Percentiles rank a stretch among this genome's conserved stretches.
Conservation (phyloP, 116 monocot species). For the Trichopus zeylanicus region DNA sequence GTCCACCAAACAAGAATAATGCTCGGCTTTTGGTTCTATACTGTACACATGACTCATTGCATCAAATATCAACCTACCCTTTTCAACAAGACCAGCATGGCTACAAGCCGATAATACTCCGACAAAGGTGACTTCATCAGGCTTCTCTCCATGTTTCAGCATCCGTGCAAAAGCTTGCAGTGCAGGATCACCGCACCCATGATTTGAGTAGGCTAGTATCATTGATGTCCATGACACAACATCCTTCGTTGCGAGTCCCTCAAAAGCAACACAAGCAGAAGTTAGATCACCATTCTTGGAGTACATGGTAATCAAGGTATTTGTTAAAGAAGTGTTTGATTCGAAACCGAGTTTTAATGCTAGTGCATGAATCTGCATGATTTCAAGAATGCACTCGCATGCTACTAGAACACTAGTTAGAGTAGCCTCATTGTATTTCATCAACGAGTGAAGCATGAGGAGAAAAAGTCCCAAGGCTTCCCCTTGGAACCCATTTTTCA, state of each 20-base stretch:
- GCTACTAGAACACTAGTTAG: conserved; percentile 27
- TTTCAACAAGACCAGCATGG: conserved; percentile 29
- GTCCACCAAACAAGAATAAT: conserved; percentile 35
- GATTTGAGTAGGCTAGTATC: conserved; percentile 31
- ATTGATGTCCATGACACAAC: conserved; percentile 39
- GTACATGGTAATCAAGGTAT: conserved; percentile 40
- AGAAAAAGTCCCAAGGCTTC: conserved; percentile 22
- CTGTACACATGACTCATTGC: conserved; percentile 22
- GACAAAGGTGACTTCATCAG: conserved; percentile 23
- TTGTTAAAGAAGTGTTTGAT: conserved; percentile 17
- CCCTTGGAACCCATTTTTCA: conserved; percentile 9
- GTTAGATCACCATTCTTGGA: conserved; percentile 28
- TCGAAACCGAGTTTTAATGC: conserved; percentile 16
- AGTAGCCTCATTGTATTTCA: conserved; percentile 19
- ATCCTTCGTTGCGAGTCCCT: conserved; percentile 23
- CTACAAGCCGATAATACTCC: conserved; percentile 35
- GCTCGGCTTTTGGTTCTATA: conserved; percentile 26
- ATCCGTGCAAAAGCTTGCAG: conserved; percentile 30
- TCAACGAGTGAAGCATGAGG: conserved; percentile 17
- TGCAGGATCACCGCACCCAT: conserved; percentile 24
- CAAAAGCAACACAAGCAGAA: conserved; percentile 23
- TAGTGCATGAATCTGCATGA: conserved; percentile 20
- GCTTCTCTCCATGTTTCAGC: conserved; percentile 20
- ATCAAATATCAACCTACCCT: conserved; percentile 31
- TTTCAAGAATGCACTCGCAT: conserved; percentile 7